These are phyloP conservation scores for Knufia fluminis DNA, from an alignment of 2,329 filamentous ascomycete genomes.

Conservation along the genomic window DNA sequence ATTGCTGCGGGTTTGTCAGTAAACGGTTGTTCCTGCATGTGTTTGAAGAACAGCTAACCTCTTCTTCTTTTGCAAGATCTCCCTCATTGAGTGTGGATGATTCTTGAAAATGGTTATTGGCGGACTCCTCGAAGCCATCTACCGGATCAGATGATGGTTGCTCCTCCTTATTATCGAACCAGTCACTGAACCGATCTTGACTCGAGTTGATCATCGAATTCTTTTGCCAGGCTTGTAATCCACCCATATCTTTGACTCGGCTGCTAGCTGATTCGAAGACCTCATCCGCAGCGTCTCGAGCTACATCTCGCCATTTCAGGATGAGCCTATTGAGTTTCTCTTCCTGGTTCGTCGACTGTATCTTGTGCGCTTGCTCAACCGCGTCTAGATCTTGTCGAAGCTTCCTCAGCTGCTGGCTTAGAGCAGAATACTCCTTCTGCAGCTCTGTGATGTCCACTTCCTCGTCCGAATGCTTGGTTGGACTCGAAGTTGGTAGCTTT, in stretches of 20 bases:
- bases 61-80: slow-evolving; percentile 25
- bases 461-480: slow-evolving; percentile 11
- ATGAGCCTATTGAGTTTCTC: slow-evolving; percentile 49
- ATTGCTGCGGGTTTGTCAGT: slow-evolving; percentile 32
- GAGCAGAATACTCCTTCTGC: slow-evolving; percentile 29
- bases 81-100: slow-evolving; percentile 17
- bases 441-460: slow-evolving; percentile 26
- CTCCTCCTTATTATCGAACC: slow-evolving; percentile 30
- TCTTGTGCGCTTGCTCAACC: slow-evolving; percentile 44
- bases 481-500: slow-evolving; percentile 8
- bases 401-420: slow-evolving; percentile 26
- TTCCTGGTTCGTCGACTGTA: slow-evolving; percentile 40
- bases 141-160: slow-evolving; percentile 25
- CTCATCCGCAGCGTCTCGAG: slow-evolving; percentile 57
- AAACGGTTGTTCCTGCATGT: not conserved
- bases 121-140: slow-evolving; percentile 24
- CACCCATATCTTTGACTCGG: slow-evolving; percentile 54
- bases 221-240: slow-evolving; percentile 48
- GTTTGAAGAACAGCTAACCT: slow-evolving; percentile 14
- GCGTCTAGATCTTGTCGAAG: slow-evolving; percentile 39
- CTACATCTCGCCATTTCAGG: slow-evolving; percentile 52
- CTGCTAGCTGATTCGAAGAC: slow-evolving; percentile 53
- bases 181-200: slow-evolving; percentile 25
- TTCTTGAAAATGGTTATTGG: slow-evolving; percentile 24
- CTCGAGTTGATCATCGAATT: slow-evolving; percentile 13